These are phyloP conservation scores for Arthromyces matolae DNA, from an alignment of 768 basidiomycete species.

Conservation along the genomic window DNA sequence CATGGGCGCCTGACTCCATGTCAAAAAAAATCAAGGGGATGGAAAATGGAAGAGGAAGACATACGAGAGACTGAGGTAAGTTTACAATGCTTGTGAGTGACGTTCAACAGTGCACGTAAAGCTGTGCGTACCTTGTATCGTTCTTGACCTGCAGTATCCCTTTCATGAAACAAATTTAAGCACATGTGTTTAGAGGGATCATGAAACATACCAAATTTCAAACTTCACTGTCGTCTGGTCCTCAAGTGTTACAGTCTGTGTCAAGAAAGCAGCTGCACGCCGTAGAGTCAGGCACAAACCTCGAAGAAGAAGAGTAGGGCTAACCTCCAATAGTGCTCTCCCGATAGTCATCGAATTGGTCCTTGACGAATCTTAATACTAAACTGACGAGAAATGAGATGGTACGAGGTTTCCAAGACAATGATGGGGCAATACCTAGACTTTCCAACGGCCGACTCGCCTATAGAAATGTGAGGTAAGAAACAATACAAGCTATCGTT, in stretches of 20 bases:
- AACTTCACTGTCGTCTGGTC: conserved; percentile 94
- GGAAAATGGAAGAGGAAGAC: conserved; percentile 21
- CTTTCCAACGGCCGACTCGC: conserved; percentile 98
- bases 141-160: conserved; percentile 97
- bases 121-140: conserved; percentile 71
- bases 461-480: conserved; percentile 36
- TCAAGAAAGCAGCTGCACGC: conserved; percentile 87
- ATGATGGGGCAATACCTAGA: conserved; percentile 60
- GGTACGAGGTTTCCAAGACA: conserved; percentile 20
- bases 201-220: conserved; percentile 79
- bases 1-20: conserved; percentile 71
- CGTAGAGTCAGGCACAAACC: conserved; percentile 12
- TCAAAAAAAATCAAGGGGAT: not conserved
- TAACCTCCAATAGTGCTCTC: conserved; percentile 91
- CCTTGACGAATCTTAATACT: conserved; percentile 94
- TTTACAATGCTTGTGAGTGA: conserved; percentile 7
- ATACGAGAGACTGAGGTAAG: conserved; percentile 34
- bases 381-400: conserved; percentile 51
- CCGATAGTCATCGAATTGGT: conserved; percentile 93
- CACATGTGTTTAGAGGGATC: not conserved
- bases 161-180: conserved; percentile 26
- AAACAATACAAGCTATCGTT: conserved; percentile 1
- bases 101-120: conserved; percentile 7
- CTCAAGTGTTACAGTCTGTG: conserved; percentile 92
- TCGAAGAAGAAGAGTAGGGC: conserved; percentile 13